Percentiles rank a stretch among this genome's conserved stretches.
phyloP scores from a whole-genome alignment of 169 alveolate genomes.

The Plasmodium vivax region DNA sequence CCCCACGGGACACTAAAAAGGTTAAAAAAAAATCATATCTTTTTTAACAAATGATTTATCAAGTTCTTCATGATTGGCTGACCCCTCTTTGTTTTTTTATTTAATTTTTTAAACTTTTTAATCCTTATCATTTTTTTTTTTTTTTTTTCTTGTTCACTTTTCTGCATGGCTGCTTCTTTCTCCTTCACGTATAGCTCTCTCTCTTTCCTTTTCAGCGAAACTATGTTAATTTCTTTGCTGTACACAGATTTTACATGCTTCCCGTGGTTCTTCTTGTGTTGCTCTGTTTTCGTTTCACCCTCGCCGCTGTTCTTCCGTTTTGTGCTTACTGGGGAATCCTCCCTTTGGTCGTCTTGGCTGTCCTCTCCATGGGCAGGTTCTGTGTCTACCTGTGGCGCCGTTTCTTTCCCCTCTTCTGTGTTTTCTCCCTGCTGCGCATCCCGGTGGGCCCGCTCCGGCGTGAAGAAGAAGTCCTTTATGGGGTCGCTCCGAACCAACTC shows the following conservation, averaged over 20 bases:
- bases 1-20: background rate
- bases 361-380: background rate
- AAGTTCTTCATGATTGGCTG: constrained; percentile 67
- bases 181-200: background rate
- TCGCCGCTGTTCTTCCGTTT: background rate
- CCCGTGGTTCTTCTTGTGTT: background rate
- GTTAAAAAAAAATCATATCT: constrained; percentile 15
- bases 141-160: constrained; percentile 10
- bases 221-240: constrained; percentile 2
- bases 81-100: constrained; percentile 27
- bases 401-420: background rate
- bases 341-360: background rate
- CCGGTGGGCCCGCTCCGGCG: constrained; percentile 8
- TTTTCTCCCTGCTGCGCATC: background rate
- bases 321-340: background rate
- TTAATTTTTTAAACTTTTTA: constrained; percentile 18
- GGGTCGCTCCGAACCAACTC: constrained; percentile 35
- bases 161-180: background rate
- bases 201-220: background rate
- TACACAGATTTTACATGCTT: background rate
- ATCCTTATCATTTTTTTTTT: constrained; percentile 10
- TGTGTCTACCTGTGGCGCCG: background rate
- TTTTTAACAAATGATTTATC: constrained; percentile 55
- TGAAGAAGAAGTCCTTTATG: constrained; percentile 43
- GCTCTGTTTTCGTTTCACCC: background rate